Conservation (phyloP, 805 yeast genomes). For the Suhomyces canberraensis region DNA sequence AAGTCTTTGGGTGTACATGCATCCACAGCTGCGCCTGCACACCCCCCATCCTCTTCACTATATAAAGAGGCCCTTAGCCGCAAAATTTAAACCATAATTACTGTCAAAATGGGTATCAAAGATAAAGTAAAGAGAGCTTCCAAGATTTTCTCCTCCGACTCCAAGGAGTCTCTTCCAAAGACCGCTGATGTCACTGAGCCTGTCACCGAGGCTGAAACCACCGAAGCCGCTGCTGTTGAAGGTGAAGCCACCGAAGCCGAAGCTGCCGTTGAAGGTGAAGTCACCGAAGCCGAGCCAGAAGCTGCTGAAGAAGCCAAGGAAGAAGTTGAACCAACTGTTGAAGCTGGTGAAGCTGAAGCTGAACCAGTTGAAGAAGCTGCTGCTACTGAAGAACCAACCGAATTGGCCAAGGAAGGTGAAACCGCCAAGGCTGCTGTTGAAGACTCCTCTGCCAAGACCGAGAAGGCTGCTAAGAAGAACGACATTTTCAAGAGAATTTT, state of each 20-base stretch:
- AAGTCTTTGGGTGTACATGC: neutral
- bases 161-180: slow-evolving; percentile 20
- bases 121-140: slow-evolving; percentile 39
- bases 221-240: slow-evolving; percentile 7
- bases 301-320: slow-evolving; percentile 7
- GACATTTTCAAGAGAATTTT: slow-evolving; percentile 36
- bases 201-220: slow-evolving; percentile 3
- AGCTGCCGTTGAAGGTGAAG: slow-evolving; percentile 2
- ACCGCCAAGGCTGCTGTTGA: slow-evolving; percentile 29
- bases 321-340: slow-evolving; percentile 5
- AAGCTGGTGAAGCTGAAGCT: slow-evolving; percentile 7
- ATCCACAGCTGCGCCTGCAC: neutral
- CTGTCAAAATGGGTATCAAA: slow-evolving; percentile 30
- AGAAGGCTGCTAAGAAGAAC: slow-evolving; percentile 35
- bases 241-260: slow-evolving; percentile 5
- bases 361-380: slow-evolving; percentile 8
- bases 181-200: slow-evolving; percentile 12
- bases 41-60: neutral
- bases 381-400: slow-evolving; percentile 9
- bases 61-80: neutral
- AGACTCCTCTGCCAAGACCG: slow-evolving; percentile 23
- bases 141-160: slow-evolving; percentile 28
- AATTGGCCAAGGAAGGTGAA: slow-evolving; percentile 16
- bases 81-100: neutral
- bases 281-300: slow-evolving; percentile 5